phyloP scores from a whole-genome alignment of 169 alveolate species.

The Plasmodium relictum region DNA sequence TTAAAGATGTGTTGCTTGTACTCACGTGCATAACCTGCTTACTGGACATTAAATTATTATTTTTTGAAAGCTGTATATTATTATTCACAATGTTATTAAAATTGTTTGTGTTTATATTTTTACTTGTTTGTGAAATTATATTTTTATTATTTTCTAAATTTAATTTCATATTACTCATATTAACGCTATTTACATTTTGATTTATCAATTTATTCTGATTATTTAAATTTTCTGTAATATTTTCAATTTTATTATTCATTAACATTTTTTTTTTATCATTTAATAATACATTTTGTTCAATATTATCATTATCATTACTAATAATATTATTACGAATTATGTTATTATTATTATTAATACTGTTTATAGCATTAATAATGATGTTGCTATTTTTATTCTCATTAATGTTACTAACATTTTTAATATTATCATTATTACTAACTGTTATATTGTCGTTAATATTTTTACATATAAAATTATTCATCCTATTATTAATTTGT shows the following conservation, averaged over 20 bases:
- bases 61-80: constrained; percentile 12
- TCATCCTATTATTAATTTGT: not conserved
- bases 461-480: not conserved
- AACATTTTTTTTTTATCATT: constrained; percentile 17
- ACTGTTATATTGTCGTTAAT: not conserved
- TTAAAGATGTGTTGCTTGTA: not conserved
- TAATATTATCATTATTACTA: not conserved
- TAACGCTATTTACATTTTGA: not conserved
- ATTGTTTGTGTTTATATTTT: constrained; percentile 4
- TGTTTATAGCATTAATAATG: not conserved
- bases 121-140: not conserved
- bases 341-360: not conserved
- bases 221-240: not conserved
- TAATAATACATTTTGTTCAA: not conserved
- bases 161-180: not conserved
- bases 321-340: not conserved
- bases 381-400: not conserved
- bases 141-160: constrained; percentile 11
- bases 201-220: not conserved
- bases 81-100: not conserved
- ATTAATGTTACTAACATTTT: not conserved
- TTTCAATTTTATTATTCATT: constrained; percentile 10
- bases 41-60: constrained; percentile 5
- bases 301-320: not conserved
- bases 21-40: constrained; percentile 20